Percentiles rank a stretch among this genome's conserved stretches.
These are phyloP conservation scores for Brassica juncea DNA, from an alignment of 345 rosid species.

Conservation along the genomic window DNA sequence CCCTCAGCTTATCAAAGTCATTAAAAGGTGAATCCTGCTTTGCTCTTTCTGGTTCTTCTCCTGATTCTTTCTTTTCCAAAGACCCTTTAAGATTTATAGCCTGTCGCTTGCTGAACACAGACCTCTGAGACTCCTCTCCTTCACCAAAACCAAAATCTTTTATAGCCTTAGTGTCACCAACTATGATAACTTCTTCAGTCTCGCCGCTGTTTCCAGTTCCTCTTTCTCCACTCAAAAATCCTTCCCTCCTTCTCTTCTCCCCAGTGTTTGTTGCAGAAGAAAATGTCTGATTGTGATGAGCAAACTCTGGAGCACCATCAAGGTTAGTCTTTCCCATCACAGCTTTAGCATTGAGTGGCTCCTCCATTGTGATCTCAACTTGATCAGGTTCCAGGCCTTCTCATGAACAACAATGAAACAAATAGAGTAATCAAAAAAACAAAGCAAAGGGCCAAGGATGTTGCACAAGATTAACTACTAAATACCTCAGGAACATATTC, in stretches of 20 bases:
- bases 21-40: conserved; percentile 36
- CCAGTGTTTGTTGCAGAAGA: conserved; percentile 37
- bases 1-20: conserved; percentile 59
- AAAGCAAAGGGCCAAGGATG: background rate
- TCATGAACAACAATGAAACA: background rate
- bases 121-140: conserved; percentile 51
- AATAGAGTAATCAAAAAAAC: background rate
- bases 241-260: conserved; percentile 51
- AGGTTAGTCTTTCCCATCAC: conserved; percentile 12
- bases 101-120: conserved; percentile 52
- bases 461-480: background rate
- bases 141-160: conserved; percentile 29
- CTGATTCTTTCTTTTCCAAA: conserved; percentile 35
- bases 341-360: background rate
- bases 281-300: background rate
- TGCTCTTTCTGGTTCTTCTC: conserved; percentile 23
- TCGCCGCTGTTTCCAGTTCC: conserved; percentile 47
- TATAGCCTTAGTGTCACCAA: conserved; percentile 45
- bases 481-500: no score
- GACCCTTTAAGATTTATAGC: conserved; percentile 56
- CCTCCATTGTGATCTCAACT: background rate
- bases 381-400: background rate
- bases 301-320: background rate
- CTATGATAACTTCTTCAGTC: conserved; percentile 48
- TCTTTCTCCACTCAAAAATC: conserved; percentile 52